Base-by-base conservation (phyloP, 371 early-diverging fungal species). In the Mucor mucedo region DNA sequence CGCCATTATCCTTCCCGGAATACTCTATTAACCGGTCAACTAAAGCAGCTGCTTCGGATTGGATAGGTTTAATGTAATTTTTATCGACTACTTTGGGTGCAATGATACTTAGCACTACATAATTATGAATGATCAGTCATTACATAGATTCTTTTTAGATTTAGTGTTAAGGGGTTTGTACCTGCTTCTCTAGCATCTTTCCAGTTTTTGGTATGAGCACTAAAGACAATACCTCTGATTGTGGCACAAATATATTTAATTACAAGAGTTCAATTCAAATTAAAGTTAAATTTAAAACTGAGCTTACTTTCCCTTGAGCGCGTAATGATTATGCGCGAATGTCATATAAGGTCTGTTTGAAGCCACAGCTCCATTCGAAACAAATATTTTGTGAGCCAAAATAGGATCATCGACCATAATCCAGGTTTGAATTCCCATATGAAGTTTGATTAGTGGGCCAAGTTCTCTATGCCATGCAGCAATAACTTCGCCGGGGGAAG, bases 321-420 rank as follows among this genome's bases (percentile, higher is more conserved):
- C 29, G 32, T 66, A 61, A 28, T 58, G 35, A 4, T 62, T 21
- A 27, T 54, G 21, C 4, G 27, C 27, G 14, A 38, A 64, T 5
- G 29, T 32, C 2, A 39, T 14, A 7, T 69, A 38, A 16, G 60
- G 48, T 14, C 69, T 27, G 7, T 38, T 48, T 8, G 69, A 69
- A 0, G 65, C 48, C 5, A 52, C 28, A 5, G 49, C 48, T 14
- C 69, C 69, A 32, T 53, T 11, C 2, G 50, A 60, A 6, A 69
- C 69, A 61, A 69, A 57, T 2, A 69, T 39, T 48, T 69, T 58
- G 28, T 69, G 69, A 0, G 69, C 69, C 33, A 69, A 50, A 0
- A 38, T 14, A 7, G 64, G 65, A 30, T 65, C 64, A 27, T 54
- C 40, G 0, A 69, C 28, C 21, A 45, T 27, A 11, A 69, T 16